Percentiles rank a stretch among this genome's conserved stretches.
These are phyloP conservation scores for Russula earlei DNA, from an alignment of 768 basidiomycete genomes.

Conservation along the genomic window DNA sequence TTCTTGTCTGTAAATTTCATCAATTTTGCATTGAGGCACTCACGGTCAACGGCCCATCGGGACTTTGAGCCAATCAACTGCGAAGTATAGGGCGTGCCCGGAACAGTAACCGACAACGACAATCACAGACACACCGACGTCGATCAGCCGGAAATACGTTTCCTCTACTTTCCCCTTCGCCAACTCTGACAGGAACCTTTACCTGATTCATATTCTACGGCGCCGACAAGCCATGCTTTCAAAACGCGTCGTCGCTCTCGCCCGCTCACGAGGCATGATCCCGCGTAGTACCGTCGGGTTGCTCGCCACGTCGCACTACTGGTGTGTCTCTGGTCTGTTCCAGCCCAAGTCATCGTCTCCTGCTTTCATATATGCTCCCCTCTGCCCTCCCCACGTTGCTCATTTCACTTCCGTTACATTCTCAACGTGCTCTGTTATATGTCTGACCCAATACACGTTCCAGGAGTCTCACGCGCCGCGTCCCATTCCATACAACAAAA, in stretches of 20 bases:
- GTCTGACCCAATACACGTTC: constrained; percentile 11
- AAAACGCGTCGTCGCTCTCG: constrained; percentile 20
- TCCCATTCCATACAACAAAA: constrained; percentile 62
- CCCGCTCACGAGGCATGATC: constrained; percentile 14
- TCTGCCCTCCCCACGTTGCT: neutral
- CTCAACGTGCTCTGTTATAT: neutral
- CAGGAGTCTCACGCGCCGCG: constrained; percentile 42
- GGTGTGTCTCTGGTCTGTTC: constrained; percentile 12
- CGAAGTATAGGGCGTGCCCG: neutral
- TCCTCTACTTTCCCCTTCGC: neutral
- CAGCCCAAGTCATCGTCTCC: neutral
- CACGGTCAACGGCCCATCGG: neutral
- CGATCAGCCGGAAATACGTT: neutral
- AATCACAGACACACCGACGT: neutral
- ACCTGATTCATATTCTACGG: neutral
- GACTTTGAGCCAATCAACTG: neutral
- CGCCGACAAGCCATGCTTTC: constrained; percentile 14
- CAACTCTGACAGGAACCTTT: neutral
- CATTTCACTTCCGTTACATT: neutral
- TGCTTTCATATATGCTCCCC: neutral
- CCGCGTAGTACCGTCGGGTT: constrained; percentile 10
- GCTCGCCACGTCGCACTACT: constrained; percentile 15
- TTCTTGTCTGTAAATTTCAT: neutral
- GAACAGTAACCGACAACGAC: neutral
- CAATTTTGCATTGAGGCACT: too few species aligned